Evolutionary conservation across 2,329 filamentous ascomycete species (phyloP).

Genomic region (Fusarium cicatricum): DNA sequence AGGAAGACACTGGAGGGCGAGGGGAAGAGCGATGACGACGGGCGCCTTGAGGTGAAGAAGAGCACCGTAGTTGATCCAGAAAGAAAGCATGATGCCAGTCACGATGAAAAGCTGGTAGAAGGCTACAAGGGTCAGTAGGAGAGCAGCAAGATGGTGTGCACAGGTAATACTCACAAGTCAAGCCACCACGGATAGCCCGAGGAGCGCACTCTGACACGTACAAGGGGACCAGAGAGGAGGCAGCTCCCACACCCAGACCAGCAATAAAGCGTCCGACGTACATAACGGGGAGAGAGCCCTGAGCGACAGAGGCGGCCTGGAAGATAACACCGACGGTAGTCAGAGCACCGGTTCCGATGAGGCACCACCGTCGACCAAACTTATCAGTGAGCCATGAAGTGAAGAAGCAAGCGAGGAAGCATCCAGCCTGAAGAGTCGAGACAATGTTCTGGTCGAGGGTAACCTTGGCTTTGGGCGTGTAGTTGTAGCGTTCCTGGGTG

Average conservation of each 20-base stretch:
- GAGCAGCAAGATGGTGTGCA: background rate
- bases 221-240: constrained; percentile 55
- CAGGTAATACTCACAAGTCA: constrained; percentile 49
- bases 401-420: constrained; percentile 69
- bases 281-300: constrained; percentile 67
- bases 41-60: constrained; percentile 56
- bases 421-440: constrained; percentile 74
- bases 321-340: constrained; percentile 70
- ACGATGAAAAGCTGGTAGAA: constrained; percentile 62
- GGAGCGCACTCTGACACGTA: constrained; percentile 61
- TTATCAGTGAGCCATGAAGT: constrained; percentile 62
- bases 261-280: constrained; percentile 69
- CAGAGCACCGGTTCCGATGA: constrained; percentile 65
- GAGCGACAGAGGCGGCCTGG: constrained; percentile 63
- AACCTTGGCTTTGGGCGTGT: constrained; percentile 48
- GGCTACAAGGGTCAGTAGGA: constrained; percentile 36
- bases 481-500: constrained; percentile 59
- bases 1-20: constrained; percentile 71
- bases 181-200: constrained; percentile 58
- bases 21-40: constrained; percentile 66
- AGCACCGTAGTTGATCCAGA: constrained; percentile 63
- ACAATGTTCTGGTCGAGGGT: constrained; percentile 72
- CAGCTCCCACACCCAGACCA: constrained; percentile 60
- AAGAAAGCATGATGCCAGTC: constrained; percentile 53
- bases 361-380: constrained; percentile 62